Percentiles rank a stretch among this genome's conserved stretches.
phyloP scores from a whole-genome alignment of 192 early-diverging fungal species.

The Rhizoclosmatium sp. region DNA sequence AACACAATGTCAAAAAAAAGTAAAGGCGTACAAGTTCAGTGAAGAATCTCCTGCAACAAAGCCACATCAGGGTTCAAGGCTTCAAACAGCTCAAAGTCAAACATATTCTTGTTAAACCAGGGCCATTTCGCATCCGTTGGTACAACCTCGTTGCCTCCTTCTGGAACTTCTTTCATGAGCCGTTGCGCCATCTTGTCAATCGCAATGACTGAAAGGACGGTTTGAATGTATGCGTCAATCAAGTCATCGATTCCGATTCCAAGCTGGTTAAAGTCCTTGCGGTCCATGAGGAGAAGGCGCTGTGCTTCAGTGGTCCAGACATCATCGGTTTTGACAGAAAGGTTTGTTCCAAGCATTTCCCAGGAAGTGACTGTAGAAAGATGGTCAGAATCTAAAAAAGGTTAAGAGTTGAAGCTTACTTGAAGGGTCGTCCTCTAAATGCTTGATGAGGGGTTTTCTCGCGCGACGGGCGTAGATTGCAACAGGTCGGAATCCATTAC shows the following conservation, averaged over 20 bases:
- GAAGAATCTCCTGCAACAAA: slow-evolving; percentile 50
- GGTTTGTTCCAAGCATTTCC: slow-evolving; percentile 55
- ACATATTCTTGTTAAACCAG: slow-evolving; percentile 48
- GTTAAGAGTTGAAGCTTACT: slow-evolving; percentile 42
- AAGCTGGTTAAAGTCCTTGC: slow-evolving; percentile 89
- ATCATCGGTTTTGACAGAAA: slow-evolving; percentile 56
- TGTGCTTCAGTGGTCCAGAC: slow-evolving; percentile 83
- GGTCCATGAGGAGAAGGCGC: slow-evolving; percentile 83
- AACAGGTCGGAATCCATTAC: slow-evolving; percentile 80
- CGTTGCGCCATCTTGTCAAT: slow-evolving; percentile 68
- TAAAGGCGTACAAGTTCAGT: not conserved
- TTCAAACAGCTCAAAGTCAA: slow-evolving; percentile 57
- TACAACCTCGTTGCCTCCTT: slow-evolving; percentile 10
- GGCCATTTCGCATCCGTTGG: slow-evolving; percentile 35
- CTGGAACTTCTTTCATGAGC: slow-evolving; percentile 44
- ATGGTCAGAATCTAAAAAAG: not conserved
- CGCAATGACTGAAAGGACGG: slow-evolving; percentile 81
- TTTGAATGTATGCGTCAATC: slow-evolving; percentile 91
- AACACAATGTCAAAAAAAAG: not conserved
- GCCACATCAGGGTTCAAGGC: slow-evolving; percentile 60
- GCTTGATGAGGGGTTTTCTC: slow-evolving; percentile 69
- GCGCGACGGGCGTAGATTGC: slow-evolving; percentile 84
- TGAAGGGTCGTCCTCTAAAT: slow-evolving; percentile 61
- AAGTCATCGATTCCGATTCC: slow-evolving; percentile 85
- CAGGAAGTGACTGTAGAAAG: slow-evolving; percentile 69